Conservation (phyloP, 768 basidiomycete genomes). For the Lanmaoa rubissima region DNA sequence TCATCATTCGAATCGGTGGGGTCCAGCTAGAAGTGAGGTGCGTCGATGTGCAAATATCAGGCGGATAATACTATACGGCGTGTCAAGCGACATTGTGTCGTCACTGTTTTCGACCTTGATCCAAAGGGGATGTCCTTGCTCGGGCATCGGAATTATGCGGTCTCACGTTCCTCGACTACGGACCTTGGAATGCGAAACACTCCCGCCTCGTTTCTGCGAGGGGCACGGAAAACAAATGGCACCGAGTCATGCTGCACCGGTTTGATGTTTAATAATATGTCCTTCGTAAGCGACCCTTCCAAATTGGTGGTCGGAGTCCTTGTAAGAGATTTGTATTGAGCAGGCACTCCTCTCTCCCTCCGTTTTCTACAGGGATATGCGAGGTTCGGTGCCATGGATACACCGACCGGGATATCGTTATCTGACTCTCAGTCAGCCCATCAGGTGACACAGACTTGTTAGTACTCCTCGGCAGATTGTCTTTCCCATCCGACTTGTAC, state of each 20-base stretch:
- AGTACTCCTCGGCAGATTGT: not conserved
- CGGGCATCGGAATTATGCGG: not conserved
- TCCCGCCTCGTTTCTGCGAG: conserved; percentile 8
- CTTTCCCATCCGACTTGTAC: not conserved
- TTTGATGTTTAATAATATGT: conserved; percentile 2
- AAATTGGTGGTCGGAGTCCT: not conserved
- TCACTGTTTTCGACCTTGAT: not conserved
- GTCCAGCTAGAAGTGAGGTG: not conserved
- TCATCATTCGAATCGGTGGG: not conserved
- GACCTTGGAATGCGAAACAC: not conserved
- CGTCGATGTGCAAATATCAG: not conserved
- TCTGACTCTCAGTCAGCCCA: not conserved
- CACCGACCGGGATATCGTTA: not conserved
- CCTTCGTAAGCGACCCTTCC: conserved; percentile 5
- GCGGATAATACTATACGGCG: not conserved
- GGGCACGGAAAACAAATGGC: not conserved
- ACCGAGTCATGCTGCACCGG: conserved; percentile 4
- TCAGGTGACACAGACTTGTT: not conserved
- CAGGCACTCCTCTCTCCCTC: not conserved
- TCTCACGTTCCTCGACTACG: not conserved
- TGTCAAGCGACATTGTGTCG: not conserved
- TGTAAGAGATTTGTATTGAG: not conserved
- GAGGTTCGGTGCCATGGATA: not conserved
- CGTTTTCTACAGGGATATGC: not conserved
- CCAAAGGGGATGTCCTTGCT: not conserved